Base-by-base conservation (phyloP, 352 stramenopile genomes). In the Pythium guiyangense region DNA sequence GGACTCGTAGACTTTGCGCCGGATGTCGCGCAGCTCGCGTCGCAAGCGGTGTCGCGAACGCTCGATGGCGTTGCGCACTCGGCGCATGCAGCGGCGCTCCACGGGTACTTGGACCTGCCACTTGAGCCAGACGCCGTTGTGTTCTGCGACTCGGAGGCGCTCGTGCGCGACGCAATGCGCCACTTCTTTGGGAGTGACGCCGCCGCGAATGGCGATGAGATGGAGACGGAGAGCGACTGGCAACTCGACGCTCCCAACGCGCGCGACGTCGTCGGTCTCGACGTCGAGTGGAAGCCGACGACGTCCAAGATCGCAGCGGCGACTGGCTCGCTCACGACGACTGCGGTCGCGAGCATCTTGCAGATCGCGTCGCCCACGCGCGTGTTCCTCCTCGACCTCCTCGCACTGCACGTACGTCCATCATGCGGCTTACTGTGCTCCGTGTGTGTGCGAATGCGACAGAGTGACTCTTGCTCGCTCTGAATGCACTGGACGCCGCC, bases 301-400 rank as follows among this genome's bases (percentile, higher is more conserved):
- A n/a, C n/a, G n/a, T n/a, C n/a, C n/a, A n/a, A n/a, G n/a, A n/a
- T n/a, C n/a, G n/a, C n/a, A n/a, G n/a, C n/a, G n/a, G n/a, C n/a
- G n/a, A n/a, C n/a, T n/a, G n/a, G n/a, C n/a, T n/a, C n/a, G n/a
- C n/a, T n/a, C n/a, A n/a, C n/a, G n/a, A n/a, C n/a, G n/a, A n/a
- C n/a, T n/a, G n/a, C n/a, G n/a, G 39, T 86, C 9, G 79, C 79
- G 0, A 90, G 79, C 35, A 84, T 88, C 37, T 54, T 90, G 15
- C 79, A 90, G 50, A 84, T 90, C 34, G 74, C 79, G 14, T 73
- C 77, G 11, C 40, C 31, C 4, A 63, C 69, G 6, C 61, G 54
- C 40, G 67, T 84, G 39, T 84, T 88, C 43, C 59, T 90, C 42
- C 62, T 88, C 47, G 77, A 90, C 40, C 60, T 90, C 26, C 58